Percentiles rank a stretch among this genome's conserved stretches.
Evolutionary conservation across 352 stramenopile species (phyloP).

Genomic region (Hyphochytrium catenoides): DNA sequence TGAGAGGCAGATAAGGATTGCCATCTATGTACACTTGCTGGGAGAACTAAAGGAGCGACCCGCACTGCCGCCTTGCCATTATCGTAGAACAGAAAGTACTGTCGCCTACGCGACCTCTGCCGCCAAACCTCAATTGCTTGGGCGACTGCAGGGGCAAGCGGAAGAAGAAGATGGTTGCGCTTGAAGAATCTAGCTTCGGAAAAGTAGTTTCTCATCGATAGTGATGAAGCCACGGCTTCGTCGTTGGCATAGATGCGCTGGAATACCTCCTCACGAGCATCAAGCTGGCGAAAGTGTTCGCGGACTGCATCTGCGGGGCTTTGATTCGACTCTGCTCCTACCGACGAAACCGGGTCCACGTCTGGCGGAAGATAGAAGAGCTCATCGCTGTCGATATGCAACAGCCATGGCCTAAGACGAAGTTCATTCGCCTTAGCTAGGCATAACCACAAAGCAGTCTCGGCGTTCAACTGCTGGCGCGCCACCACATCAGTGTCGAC

Average conservation of each 20-base stretch:
- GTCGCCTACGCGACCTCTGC: slow-evolving; percentile 7
- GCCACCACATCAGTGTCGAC: slow-evolving; percentile 9
- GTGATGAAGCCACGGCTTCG: slow-evolving; percentile 12
- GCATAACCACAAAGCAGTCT: slow-evolving; percentile 12
- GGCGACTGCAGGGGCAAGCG: slow-evolving; percentile 8
- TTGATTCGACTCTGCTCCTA: background rate
- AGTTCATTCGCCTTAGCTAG: background rate
- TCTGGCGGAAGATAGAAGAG: slow-evolving; percentile 13
- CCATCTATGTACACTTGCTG: slow-evolving; percentile 18
- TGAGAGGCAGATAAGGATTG: too few relatives aligned
- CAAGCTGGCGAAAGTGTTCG: background rate
- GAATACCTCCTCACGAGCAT: slow-evolving; percentile 10
- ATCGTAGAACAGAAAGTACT: slow-evolving; percentile 24
- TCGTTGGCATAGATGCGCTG: slow-evolving; percentile 17
- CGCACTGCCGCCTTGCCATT: slow-evolving; percentile 19
- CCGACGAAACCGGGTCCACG: background rate
- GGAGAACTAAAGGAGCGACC: slow-evolving; percentile 4
- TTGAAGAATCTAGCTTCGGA: slow-evolving; percentile 11
- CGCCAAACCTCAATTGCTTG: slow-evolving; percentile 12
- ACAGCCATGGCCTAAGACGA: slow-evolving; percentile 11
- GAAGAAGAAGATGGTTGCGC: slow-evolving; percentile 10
- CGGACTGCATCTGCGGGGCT: background rate
- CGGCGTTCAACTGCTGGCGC: slow-evolving; percentile 16
- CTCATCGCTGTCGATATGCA: slow-evolving; percentile 19
- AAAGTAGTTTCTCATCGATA: slow-evolving; percentile 12